These are phyloP conservation scores for Botrytis pseudocinerea DNA, from an alignment of 2,329 filamentous ascomycete genomes.

Conservation along the genomic window DNA sequence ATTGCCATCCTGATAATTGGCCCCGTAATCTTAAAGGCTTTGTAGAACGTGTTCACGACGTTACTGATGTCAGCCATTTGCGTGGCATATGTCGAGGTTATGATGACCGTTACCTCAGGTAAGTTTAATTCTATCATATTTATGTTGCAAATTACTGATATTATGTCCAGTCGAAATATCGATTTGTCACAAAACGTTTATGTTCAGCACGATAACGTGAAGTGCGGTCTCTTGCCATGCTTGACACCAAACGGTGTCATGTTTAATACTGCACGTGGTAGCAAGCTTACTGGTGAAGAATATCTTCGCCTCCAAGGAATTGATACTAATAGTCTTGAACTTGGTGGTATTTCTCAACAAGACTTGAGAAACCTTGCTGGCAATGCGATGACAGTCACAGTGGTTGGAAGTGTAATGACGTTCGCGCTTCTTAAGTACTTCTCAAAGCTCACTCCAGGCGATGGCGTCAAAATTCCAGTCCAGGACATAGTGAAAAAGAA, in stretches of 20 bases:
- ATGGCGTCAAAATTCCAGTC: conserved; percentile 22
- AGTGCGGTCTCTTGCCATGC: conserved; percentile 63
- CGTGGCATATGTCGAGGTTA: conserved; percentile 50
- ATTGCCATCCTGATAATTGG: conserved; percentile 52
- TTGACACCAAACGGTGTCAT: conserved; percentile 66
- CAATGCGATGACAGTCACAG: conserved; percentile 77
- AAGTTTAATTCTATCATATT: conserved; percentile 33
- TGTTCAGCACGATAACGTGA: conserved; percentile 49
- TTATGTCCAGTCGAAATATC: conserved; percentile 49
- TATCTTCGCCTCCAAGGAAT: conserved; percentile 67
- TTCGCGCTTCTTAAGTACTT: conserved; percentile 46
- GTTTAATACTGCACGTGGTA: conserved; percentile 60
- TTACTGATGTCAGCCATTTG: conserved; percentile 63
- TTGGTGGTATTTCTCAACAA: conserved; percentile 62
- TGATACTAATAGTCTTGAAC: conserved; percentile 59
- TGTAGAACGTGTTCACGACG: conserved; percentile 63
- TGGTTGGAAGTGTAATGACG: conserved; percentile 64
- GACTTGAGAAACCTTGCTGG: conserved; percentile 71
- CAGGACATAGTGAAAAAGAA: not conserved
- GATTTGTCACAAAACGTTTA: conserved; percentile 76
- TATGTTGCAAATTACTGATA: conserved; percentile 24
- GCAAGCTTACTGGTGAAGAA: conserved; percentile 63
- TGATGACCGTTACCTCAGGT: conserved; percentile 60
- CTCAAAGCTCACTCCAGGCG: conserved; percentile 9
- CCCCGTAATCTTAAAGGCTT: conserved; percentile 50